Conservation (phyloP, 108 stramenopile genomes). For the Skeletonema costatum region DNA sequence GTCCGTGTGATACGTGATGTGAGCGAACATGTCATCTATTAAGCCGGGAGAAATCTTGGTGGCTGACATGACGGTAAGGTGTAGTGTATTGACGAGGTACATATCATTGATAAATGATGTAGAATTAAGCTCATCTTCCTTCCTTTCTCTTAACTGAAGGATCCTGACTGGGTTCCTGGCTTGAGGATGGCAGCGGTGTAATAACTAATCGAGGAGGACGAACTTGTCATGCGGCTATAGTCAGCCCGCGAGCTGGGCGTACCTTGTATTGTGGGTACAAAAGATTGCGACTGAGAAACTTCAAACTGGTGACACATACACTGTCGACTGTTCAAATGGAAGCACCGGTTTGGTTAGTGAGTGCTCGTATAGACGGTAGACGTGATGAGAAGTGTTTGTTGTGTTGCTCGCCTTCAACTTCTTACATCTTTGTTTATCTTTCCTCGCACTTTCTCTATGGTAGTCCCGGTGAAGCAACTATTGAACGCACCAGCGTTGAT, state of each 20-base stretch:
- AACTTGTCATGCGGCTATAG: conserved; percentile 59
- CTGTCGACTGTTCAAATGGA: conserved; percentile 36
- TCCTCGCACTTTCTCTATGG: background rate
- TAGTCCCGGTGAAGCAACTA: conserved; percentile 13
- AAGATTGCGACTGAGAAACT: conserved; percentile 47
- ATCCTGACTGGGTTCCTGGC: conserved; percentile 55
- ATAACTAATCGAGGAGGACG: conserved; percentile 54
- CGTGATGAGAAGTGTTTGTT: background rate
- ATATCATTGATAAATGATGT: background rate
- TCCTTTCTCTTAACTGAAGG: background rate
- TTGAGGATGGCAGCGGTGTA: conserved; percentile 31
- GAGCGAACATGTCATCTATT: conserved; percentile 25
- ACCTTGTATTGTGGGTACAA: conserved; percentile 54
- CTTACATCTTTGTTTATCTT: background rate
- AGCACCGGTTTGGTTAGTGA: conserved; percentile 24
- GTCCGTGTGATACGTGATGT: conserved; percentile 39
- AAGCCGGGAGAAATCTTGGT: conserved; percentile 39
- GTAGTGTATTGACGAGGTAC: background rate
- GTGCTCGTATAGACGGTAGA: background rate
- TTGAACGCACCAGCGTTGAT: conserved; percentile 37
- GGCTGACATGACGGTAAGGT: conserved; percentile 32
- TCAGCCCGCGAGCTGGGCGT: conserved; percentile 54
- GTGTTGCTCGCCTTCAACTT: background rate
- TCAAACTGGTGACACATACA: conserved; percentile 48
- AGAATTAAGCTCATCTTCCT: background rate